Evolutionary conservation across 2,329 filamentous ascomycete genomes (phyloP).

Genomic region (Curvularia lunata): DNA sequence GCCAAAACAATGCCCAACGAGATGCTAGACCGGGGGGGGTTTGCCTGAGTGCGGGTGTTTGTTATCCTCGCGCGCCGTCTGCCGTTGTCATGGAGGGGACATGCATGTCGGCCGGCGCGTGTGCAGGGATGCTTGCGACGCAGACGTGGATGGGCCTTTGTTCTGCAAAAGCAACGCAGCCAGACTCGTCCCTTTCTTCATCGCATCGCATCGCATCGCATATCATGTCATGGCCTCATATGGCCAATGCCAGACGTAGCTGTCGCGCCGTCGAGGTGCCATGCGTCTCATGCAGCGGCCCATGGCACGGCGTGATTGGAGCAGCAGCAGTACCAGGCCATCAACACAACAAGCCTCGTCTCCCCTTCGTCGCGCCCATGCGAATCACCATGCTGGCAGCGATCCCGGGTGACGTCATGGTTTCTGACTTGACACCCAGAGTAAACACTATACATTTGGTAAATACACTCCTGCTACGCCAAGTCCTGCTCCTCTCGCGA

Average conservation of each 20-base stretch:
- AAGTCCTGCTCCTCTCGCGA: slow-evolving; percentile 14
- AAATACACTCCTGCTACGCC: slow-evolving; percentile 3
- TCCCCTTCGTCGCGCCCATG: not conserved
- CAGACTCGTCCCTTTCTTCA: not conserved
- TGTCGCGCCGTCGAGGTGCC: slow-evolving; percentile 8
- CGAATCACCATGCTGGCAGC: not conserved
- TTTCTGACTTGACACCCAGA: not conserved
- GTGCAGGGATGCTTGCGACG: slow-evolving; percentile 26
- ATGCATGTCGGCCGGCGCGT: slow-evolving; percentile 28
- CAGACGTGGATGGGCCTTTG: slow-evolving; percentile 6
- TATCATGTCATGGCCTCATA: no score
- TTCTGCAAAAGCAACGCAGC: not conserved
- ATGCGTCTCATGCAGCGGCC: slow-evolving; percentile 15
- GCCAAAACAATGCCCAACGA: not conserved
- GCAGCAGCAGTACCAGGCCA: not conserved
- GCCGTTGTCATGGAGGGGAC: slow-evolving; percentile 28
- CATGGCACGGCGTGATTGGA: not conserved
- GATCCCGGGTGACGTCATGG: slow-evolving; percentile 9
- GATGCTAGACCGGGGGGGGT: not conserved
- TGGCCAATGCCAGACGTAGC: slow-evolving; percentile 3
- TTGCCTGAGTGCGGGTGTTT: slow-evolving; percentile 6
- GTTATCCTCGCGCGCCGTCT: slow-evolving; percentile 15
- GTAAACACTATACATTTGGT: slow-evolving; percentile 10
- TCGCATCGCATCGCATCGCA: not conserved
- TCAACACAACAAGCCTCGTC: not conserved